These are phyloP conservation scores for Panaeolus papilionaceus DNA, from an alignment of 768 basidiomycete species.

Conservation along the genomic window DNA sequence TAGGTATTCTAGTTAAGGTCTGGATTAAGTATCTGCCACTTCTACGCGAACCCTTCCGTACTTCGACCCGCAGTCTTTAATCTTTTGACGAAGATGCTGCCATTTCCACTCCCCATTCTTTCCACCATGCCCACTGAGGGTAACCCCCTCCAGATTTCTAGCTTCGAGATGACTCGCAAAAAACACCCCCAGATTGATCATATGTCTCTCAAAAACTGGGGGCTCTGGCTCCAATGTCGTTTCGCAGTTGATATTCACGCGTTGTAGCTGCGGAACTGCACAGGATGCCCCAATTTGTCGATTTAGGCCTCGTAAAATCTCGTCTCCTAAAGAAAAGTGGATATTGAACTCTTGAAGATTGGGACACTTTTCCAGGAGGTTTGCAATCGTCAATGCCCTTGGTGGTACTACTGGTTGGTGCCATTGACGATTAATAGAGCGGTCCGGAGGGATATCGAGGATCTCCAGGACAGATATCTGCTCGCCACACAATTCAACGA, in stretches of 20 bases:
- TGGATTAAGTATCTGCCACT: neutral
- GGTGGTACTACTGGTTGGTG: neutral
- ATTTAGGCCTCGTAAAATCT: neutral
- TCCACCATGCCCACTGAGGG: neutral
- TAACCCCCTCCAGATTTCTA: neutral
- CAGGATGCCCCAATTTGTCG: neutral
- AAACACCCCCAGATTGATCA: neutral
- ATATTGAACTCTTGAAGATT: conserved; percentile 7
- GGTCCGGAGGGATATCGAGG: neutral
- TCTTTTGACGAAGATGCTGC: neutral
- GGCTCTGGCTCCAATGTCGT: neutral
- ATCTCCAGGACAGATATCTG: neutral
- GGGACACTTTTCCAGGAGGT: neutral
- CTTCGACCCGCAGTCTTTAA: neutral
- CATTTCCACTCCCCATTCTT: neutral
- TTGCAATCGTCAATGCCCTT: neutral
- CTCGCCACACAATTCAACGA: neutral
- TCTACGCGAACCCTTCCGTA: neutral
- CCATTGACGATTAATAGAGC: neutral
- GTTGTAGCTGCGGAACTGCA: neutral
- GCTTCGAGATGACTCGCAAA: neutral
- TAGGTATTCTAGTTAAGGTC: no score
- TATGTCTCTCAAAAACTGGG: neutral
- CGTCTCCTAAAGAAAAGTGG: neutral
- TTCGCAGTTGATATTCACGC: neutral